Percentiles rank a stretch among this genome's conserved stretches.
phyloP scores from a whole-genome alignment of 2,329 filamentous ascomycete species.

The Didymella keratinophila region DNA sequence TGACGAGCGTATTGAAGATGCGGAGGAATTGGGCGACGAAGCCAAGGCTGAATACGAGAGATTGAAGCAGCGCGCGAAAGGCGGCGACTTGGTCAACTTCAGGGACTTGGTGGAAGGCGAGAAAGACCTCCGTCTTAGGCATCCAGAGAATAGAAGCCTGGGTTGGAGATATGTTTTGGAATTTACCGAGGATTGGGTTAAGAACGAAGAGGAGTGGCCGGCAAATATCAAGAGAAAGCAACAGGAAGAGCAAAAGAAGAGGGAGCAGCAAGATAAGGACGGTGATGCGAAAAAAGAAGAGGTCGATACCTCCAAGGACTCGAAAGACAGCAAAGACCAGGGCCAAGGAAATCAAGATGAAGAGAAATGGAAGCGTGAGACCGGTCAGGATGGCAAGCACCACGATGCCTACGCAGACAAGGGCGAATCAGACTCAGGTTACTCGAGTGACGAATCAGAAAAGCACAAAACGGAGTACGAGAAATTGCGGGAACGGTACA shows the following conservation, averaged over 20 bases:
- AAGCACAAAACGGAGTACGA: constrained; percentile 34
- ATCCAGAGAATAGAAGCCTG: constrained; percentile 55
- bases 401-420: constrained; percentile 47
- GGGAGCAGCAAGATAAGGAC: constrained; percentile 29
- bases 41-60: constrained; percentile 36
- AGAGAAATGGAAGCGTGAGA: constrained; percentile 33
- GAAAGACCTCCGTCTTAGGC: constrained; percentile 55
- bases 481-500: constrained; percentile 49
- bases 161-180: constrained; percentile 62
- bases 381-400: constrained; percentile 47
- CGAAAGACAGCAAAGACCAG: neutral
- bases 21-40: constrained; percentile 32
- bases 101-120: constrained; percentile 39
- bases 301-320: constrained; percentile 14
- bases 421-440: constrained; percentile 24
- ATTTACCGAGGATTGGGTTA: constrained; percentile 59
- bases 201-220: constrained; percentile 59
- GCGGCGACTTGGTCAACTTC: constrained; percentile 51
- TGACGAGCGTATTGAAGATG: constrained; percentile 37
- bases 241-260: constrained; percentile 31
- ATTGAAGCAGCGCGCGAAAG: constrained; percentile 34
- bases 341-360: constrained; percentile 34
- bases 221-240: constrained; percentile 55
- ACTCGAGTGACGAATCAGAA: constrained; percentile 30
- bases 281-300: constrained; percentile 30